Evolutionary conservation across 345 rosid species (phyloP).

Genomic region (Corymbia maculata): DNA sequence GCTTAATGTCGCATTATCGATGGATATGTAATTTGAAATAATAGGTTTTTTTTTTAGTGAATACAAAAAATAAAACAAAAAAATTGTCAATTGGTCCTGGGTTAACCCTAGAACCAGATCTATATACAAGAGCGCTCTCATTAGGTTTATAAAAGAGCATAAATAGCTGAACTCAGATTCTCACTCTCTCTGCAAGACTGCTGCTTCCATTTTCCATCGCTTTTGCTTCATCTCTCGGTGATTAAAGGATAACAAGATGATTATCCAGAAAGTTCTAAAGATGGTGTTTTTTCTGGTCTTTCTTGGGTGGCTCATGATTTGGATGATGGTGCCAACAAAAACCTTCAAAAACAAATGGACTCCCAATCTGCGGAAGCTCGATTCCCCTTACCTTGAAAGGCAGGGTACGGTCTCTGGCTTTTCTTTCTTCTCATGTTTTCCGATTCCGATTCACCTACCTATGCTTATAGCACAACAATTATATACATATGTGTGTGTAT

Average conservation of each 20-base stretch:
- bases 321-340: constrained; percentile 59
- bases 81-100: too few relatives aligned
- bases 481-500: neutral
- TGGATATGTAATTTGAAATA: too few relatives aligned
- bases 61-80: too few relatives aligned
- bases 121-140: too few relatives aligned
- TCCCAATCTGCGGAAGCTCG: constrained; percentile 23
- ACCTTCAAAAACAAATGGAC: constrained; percentile 34
- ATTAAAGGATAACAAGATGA: neutral
- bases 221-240: neutral
- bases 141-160: too few relatives aligned
- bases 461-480: neutral
- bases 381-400: constrained; percentile 37
- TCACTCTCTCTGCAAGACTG: neutral
- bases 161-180: neutral
- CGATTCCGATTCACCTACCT: too few relatives aligned
- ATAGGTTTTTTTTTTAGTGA: too few relatives aligned
- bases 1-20: too few relatives aligned
- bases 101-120: too few relatives aligned
- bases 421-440: neutral
- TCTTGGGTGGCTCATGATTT: constrained; percentile 52
- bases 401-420: constrained; percentile 27
- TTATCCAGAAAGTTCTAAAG: neutral
- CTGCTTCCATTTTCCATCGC: neutral
- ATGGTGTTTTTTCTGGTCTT: constrained; percentile 5